A percentile compares a stretch with the other conserved stretches of the same genome.
phyloP scores from a whole-genome alignment of 441 rosid genomes.

The Erysimum pusillum region DNA sequence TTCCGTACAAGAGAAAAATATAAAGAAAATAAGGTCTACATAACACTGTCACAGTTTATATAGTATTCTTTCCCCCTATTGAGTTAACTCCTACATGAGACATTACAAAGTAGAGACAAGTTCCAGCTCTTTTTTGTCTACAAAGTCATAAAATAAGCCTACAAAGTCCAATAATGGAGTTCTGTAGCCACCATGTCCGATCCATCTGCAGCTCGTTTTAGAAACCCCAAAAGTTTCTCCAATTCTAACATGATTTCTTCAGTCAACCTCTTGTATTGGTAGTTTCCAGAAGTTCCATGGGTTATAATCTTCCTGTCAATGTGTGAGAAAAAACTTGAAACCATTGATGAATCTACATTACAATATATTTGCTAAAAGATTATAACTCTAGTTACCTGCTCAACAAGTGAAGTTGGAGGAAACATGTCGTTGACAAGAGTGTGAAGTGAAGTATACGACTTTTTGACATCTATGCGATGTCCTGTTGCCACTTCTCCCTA shows the following conservation, averaged over 20 bases:
- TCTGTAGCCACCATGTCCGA: conserved; percentile 14
- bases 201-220: conserved; percentile 25
- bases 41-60: conserved; percentile 36
- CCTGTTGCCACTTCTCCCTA: conserved; percentile 95
- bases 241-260: conserved; percentile 20
- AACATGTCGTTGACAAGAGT: conserved; percentile 92
- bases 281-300: conserved; percentile 88
- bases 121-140: conserved; percentile 9
- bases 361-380: background rate
- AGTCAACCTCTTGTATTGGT: conserved; percentile 67
- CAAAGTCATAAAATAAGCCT: conserved; percentile 28
- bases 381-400: conserved; percentile 62
- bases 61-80: conserved; percentile 33
- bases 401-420: conserved; percentile 77
- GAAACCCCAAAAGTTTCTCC: conserved; percentile 13
- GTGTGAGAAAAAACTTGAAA: background rate
- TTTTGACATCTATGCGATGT: conserved; percentile 70
- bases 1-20: background rate
- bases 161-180: conserved; percentile 20
- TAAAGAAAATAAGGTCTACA: conserved; percentile 20
- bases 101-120: conserved; percentile 30
- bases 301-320: conserved; percentile 81
- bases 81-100: conserved; percentile 40
- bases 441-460: conserved; percentile 85
- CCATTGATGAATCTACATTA: conserved; percentile 16